These are phyloP conservation scores for Vitellaria paradoxa DNA, from an alignment of 179 eudicot genomes.

Conservation along the genomic window DNA sequence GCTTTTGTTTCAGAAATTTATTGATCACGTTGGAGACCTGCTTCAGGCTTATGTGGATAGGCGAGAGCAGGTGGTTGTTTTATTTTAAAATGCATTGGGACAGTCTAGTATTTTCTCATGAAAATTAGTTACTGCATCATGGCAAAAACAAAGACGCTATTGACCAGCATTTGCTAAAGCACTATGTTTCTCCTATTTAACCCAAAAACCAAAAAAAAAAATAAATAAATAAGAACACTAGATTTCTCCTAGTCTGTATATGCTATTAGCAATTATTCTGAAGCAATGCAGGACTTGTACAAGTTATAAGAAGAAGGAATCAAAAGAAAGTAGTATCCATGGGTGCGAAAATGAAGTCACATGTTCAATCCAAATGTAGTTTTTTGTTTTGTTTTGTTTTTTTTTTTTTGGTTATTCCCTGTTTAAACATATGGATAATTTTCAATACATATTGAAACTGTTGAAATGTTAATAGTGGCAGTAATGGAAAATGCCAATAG, in stretches of 20 bases:
- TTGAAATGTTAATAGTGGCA: not conserved
- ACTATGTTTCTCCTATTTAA: not conserved
- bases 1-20: slow-evolving; percentile 72
- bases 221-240: no score
- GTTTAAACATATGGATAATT: no score
- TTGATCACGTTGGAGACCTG: slow-evolving; percentile 89
- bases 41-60: slow-evolving; percentile 97
- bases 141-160: not conserved
- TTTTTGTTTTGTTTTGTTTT: not conserved
- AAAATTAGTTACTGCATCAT: not conserved
- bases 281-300: not conserved
- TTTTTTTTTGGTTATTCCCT: no score
- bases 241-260: not conserved
- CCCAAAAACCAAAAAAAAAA: no score
- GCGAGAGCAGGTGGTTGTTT: slow-evolving; percentile 72
- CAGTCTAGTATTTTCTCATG: not conserved
- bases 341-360: not conserved
- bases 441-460: not conserved
- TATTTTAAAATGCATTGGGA: not conserved
- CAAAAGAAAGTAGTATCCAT: not conserved
- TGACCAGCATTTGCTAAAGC: not conserved
- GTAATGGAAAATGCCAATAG: not conserved
- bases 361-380: not conserved
- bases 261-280: not conserved
- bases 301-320: not conserved